These are phyloP conservation scores for Penicillium coprophilum DNA, from an alignment of 495 filamentous ascomycete genomes.

Conservation along the genomic window DNA sequence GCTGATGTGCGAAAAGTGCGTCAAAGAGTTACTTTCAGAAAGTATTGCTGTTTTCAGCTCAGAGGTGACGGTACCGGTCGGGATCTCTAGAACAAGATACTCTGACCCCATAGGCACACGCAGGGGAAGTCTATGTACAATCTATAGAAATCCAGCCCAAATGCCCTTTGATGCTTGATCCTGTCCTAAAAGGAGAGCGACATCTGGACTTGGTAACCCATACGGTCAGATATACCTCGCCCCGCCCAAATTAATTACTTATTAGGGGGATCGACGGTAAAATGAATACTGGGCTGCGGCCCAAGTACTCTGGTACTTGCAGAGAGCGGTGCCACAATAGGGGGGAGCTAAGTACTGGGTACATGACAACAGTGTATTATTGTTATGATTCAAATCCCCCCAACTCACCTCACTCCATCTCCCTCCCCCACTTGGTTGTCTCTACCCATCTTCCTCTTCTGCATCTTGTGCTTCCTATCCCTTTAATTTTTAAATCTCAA, in stretches of 20 bases:
- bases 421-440: slow-evolving; percentile 31
- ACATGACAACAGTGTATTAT: slow-evolving; percentile 19
- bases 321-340: slow-evolving; percentile 5
- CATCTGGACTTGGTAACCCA: not conserved
- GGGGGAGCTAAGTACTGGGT: slow-evolving; percentile 14
- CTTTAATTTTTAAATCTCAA: slow-evolving; percentile 19
- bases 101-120: not conserved
- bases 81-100: not conserved
- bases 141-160: not conserved
- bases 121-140: not conserved
- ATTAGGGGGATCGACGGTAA: slow-evolving; percentile 15
- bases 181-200: not conserved
- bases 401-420: slow-evolving; percentile 23
- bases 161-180: not conserved
- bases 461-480: slow-evolving; percentile 19
- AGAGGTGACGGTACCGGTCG: not conserved
- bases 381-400: slow-evolving; percentile 30
- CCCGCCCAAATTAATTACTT: slow-evolving; percentile 13
- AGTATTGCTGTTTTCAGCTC: not conserved
- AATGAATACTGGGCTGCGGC: slow-evolving; percentile 12
- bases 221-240: slow-evolving; percentile 11
- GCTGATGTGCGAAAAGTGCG: too few species aligned
- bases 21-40: not conserved
- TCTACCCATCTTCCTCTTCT: slow-evolving; percentile 32
- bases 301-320: slow-evolving; percentile 15